phyloP scores from a whole-genome alignment of 2,329 filamentous ascomycete genomes.

The Neobulgaria alba region DNA sequence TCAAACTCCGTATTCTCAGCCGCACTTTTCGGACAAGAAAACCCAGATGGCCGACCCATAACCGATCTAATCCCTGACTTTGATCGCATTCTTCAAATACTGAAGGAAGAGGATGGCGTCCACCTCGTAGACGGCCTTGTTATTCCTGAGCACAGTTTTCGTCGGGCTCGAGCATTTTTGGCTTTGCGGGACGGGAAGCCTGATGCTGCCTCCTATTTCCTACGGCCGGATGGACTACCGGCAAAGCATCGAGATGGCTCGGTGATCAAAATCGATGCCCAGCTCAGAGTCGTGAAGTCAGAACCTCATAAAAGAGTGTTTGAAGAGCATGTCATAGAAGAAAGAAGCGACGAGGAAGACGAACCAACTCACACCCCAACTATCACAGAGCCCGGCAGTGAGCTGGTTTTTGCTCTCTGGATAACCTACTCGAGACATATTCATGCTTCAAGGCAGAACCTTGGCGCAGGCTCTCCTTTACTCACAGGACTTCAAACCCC shows the following conservation, averaged over 20 bases:
- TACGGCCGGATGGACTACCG: constrained; percentile 74
- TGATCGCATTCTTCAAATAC: constrained; percentile 68
- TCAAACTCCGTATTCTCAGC: constrained; percentile 93
- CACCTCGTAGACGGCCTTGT: constrained; percentile 87
- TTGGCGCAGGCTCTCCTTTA: constrained; percentile 55
- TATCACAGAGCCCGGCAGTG: constrained; percentile 41
- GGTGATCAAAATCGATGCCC: constrained; percentile 87
- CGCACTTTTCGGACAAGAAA: constrained; percentile 81
- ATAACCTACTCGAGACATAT: constrained; percentile 92
- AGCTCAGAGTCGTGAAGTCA: constrained; percentile 93
- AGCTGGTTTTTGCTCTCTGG: constrained; percentile 92
- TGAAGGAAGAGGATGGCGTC: constrained; percentile 81
- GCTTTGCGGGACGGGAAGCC: constrained; percentile 74
- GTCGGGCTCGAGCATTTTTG: constrained; percentile 76
- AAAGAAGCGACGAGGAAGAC: constrained; percentile 47
- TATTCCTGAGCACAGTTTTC: constrained; percentile 91
- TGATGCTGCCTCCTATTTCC: constrained; percentile 70
- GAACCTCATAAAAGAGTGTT: constrained; percentile 55
- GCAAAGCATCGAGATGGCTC: constrained; percentile 86
- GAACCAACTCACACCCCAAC: constrained; percentile 32
- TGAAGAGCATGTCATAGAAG: constrained; percentile 55
- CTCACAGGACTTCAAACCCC: constrained; percentile 61
- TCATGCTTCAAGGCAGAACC: constrained; percentile 59
- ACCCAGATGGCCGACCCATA: constrained; percentile 72
- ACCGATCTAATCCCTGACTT: constrained; percentile 79